phyloP scores from a whole-genome alignment of 768 basidiomycete genomes.

The Cantharellus cinnabarinus region DNA sequence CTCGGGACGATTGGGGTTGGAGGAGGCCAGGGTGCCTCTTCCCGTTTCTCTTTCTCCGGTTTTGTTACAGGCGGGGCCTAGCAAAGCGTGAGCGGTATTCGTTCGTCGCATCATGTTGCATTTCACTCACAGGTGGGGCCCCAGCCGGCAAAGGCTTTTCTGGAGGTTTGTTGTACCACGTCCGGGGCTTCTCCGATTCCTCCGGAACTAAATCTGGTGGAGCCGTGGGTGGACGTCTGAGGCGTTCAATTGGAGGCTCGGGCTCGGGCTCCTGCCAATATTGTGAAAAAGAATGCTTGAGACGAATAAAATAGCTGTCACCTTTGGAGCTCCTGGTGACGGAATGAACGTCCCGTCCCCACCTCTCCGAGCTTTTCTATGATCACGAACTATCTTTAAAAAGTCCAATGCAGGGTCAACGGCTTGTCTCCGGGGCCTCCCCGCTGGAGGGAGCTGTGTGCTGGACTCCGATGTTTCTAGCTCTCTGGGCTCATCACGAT shows the following conservation, averaged over 20 bases:
- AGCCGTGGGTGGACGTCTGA: neutral
- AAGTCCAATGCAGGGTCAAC: constrained; percentile 8
- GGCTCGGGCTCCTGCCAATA: neutral
- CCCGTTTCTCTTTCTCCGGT: too few relatives aligned
- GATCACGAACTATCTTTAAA: neutral
- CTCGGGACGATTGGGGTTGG: neutral
- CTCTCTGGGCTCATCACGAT: neutral
- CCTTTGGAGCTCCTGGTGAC: neutral
- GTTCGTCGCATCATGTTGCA: neutral
- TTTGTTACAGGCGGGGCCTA: too few relatives aligned
- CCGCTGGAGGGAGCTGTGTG: neutral
- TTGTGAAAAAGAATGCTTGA: neutral
- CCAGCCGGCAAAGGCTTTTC: neutral
- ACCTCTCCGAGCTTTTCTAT: constrained; percentile 1
- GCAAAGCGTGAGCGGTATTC: neutral
- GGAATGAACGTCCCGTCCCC: constrained; percentile 7
- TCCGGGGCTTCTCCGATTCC: neutral
- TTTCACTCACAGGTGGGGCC: neutral
- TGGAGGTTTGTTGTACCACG: neutral
- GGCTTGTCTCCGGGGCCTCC: neutral
- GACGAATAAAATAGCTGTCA: neutral
- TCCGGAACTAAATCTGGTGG: neutral
- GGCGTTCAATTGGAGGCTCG: too few relatives aligned
- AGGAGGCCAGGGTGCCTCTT: neutral
- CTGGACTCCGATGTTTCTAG: neutral